Evolutionary conservation across 164 flowering plant species (phyloP).

Genomic region (Vitis vinifera): DNA sequence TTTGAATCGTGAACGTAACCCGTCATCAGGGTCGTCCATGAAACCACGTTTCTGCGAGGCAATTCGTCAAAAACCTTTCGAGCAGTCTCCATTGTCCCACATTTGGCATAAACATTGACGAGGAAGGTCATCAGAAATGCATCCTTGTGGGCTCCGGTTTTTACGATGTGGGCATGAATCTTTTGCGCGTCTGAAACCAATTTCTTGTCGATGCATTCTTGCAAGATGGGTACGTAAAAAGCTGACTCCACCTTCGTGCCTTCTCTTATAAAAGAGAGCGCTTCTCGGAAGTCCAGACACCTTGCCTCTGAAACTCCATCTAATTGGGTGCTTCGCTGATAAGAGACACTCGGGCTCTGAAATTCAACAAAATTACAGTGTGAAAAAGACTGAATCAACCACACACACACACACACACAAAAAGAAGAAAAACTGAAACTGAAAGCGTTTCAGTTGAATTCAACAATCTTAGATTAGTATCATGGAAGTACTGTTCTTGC

Average conservation of each 20-base stretch:
- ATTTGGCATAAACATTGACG: conserved; percentile 69
- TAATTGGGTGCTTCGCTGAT: conserved; percentile 35
- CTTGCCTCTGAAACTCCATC: conserved; percentile 28
- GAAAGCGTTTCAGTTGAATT: neutral
- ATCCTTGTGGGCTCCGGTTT: conserved; percentile 57
- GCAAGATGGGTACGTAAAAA: conserved; percentile 55
- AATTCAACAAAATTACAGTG: conserved; percentile 2
- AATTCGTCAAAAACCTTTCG: conserved; percentile 52
- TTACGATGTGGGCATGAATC: conserved; percentile 65
- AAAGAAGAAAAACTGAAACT: neutral
- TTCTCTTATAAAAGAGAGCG: conserved; percentile 38
- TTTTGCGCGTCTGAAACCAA: conserved; percentile 43
- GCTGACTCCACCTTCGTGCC: conserved; percentile 36
- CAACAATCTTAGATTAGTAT: too few species aligned
- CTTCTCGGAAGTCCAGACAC: conserved; percentile 49
- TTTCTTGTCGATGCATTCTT: conserved; percentile 51
- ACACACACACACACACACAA: neutral
- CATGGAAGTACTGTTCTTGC: too few species aligned
- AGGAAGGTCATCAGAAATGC: conserved; percentile 53
- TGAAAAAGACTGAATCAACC: conserved; percentile 10
- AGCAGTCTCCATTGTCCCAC: conserved; percentile 63
- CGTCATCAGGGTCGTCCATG: conserved; percentile 78
- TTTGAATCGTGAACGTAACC: conserved; percentile 64
- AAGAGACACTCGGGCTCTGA: conserved; percentile 33
- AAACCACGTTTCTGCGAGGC: conserved; percentile 55